Percentiles rank a stretch among this genome's conserved stretches.
phyloP scores from a whole-genome alignment of 371 early-diverging fungal genomes.

The Umbelopsis sp. region DNA sequence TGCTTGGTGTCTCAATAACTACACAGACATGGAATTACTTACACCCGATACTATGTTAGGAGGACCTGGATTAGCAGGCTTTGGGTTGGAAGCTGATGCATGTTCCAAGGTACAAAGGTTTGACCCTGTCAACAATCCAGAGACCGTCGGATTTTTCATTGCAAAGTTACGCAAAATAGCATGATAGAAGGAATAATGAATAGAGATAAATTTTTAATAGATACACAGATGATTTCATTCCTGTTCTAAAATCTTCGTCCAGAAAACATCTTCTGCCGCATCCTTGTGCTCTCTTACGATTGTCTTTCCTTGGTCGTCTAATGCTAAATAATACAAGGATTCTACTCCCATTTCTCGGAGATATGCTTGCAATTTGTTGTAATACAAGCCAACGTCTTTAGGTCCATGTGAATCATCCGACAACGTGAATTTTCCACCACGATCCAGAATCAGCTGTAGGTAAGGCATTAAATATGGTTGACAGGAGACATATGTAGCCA shows the following conservation, averaged over 20 bases:
- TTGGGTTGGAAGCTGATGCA: background rate
- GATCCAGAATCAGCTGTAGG: slow-evolving; percentile 59
- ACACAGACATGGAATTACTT: background rate
- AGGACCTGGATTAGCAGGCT: background rate
- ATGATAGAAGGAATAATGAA: background rate
- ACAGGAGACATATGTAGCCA: background rate
- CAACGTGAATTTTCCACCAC: slow-evolving; percentile 78
- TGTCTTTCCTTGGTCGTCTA: slow-evolving; percentile 24
- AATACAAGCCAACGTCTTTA: slow-evolving; percentile 83
- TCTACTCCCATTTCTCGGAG: slow-evolving; percentile 52
- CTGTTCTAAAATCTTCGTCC: slow-evolving; percentile 31
- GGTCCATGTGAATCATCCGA: slow-evolving; percentile 95
- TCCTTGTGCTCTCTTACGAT: slow-evolving; percentile 32
- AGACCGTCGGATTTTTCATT: slow-evolving; percentile 3
- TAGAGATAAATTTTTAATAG: background rate
- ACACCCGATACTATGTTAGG: background rate
- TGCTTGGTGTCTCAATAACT: background rate
- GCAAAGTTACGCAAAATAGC: background rate
- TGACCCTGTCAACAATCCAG: background rate
- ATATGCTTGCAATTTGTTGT: slow-evolving; percentile 62
- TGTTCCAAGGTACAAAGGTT: slow-evolving; percentile 1
- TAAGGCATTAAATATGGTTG: background rate
- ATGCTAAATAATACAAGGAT: slow-evolving; percentile 47
- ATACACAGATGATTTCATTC: slow-evolving; percentile 27
- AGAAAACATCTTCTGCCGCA: slow-evolving; percentile 42